Percentiles rank a stretch among this genome's conserved stretches.
Evolutionary conservation across 2,329 filamentous ascomycete species (phyloP).

Genomic region (Alternaria novae-zelandiae): DNA sequence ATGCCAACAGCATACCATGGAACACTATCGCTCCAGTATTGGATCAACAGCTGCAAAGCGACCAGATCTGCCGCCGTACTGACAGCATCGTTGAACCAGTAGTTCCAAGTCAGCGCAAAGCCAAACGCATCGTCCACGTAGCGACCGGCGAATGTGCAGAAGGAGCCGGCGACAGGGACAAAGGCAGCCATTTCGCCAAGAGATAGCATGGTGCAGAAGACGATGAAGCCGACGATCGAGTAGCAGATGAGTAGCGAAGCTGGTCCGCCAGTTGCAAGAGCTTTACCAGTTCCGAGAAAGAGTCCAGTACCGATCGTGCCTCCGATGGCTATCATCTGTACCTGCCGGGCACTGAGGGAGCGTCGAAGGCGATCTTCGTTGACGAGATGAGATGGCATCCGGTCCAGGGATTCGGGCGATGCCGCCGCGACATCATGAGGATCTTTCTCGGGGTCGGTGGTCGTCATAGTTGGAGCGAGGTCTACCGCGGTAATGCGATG

Average conservation of each 20-base stretch:
- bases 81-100: constrained; percentile 42
- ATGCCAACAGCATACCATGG: constrained; percentile 39
- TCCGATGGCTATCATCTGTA: constrained; percentile 68
- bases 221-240: constrained; percentile 41
- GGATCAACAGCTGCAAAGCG: constrained; percentile 41
- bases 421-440: constrained; percentile 13
- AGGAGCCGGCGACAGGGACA: constrained; percentile 43
- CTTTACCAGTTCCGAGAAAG: constrained; percentile 64
- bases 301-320: constrained; percentile 67
- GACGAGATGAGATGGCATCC: constrained; percentile 17
- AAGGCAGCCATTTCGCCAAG: constrained; percentile 49
- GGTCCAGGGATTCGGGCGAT: constrained; percentile 18
- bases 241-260: constrained; percentile 45
- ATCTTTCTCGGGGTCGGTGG: constrained; percentile 23
- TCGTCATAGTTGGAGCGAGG: constrained; percentile 7
- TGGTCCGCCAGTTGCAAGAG: constrained; percentile 56
- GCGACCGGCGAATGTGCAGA: constrained; percentile 42
- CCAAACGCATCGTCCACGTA: constrained; percentile 68
- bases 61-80: constrained; percentile 45
- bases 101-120: constrained; percentile 40
- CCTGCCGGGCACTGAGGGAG: constrained; percentile 53
- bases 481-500: background rate
- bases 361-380: constrained; percentile 34
- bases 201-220: constrained; percentile 45
- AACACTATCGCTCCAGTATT: constrained; percentile 47